Evolutionary conservation across 2,329 filamentous ascomycete genomes (phyloP).

Genomic region (Graphilbum fragrans): DNA sequence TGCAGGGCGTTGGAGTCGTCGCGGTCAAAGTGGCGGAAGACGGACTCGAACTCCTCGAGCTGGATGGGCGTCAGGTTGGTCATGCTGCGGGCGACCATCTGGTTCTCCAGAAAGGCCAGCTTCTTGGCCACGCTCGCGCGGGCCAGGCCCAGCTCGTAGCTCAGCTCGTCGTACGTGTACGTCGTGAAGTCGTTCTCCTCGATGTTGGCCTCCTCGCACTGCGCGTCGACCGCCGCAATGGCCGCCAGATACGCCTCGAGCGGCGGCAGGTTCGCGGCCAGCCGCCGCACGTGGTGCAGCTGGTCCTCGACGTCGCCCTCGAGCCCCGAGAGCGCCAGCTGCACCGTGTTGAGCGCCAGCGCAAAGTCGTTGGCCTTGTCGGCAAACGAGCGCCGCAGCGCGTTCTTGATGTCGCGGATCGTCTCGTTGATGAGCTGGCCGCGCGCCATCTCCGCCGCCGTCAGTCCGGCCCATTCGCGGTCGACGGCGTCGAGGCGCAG

Average conservation of each 20-base stretch:
- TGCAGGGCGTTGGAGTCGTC: constrained; percentile 82
- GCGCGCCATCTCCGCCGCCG: constrained; percentile 73
- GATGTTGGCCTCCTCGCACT: constrained; percentile 93
- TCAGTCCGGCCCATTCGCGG: constrained; percentile 65
- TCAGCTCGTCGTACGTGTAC: constrained; percentile 92
- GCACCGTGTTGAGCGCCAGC: constrained; percentile 85
- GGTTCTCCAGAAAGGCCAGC: constrained; percentile 90
- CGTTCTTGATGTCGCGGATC: constrained; percentile 97
- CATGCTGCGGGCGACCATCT: constrained; percentile 97
- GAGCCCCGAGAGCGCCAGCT: constrained; percentile 87
- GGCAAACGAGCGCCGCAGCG: constrained; percentile 80
- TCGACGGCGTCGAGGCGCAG: constrained; percentile 75
- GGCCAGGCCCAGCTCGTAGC: constrained; percentile 85
- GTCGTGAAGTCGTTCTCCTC: constrained; percentile 99
- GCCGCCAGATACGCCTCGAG: constrained; percentile 85
- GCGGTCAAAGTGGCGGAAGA: constrained; percentile 95
- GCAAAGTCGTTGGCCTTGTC: constrained; percentile 99
- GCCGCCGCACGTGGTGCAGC: constrained; percentile 69
- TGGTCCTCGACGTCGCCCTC: constrained; percentile 97
- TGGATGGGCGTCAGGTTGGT: constrained; percentile 97
- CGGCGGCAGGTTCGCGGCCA: constrained; percentile 76
- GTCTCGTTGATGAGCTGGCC: constrained; percentile 96
- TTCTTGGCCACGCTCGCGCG: constrained; percentile 93
- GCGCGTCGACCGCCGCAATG: constrained; percentile 73
- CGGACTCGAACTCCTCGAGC: constrained; percentile 94